Conservation (phyloP, 164 flowering plant genomes). For the Kingdonia uniflora region DNA sequence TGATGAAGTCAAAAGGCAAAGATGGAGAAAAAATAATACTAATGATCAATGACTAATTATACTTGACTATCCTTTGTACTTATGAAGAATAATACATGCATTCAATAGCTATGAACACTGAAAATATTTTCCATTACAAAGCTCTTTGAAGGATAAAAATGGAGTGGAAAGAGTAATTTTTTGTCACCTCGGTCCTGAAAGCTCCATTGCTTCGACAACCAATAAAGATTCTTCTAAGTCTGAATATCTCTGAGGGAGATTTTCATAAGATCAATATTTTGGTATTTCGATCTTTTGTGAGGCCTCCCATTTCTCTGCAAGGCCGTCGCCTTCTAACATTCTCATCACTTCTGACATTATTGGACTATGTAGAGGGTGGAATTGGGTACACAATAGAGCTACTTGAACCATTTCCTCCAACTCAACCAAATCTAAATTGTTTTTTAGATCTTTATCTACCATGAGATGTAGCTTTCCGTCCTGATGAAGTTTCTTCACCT, state of each 20-base stretch:
- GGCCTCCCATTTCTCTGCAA: slow-evolving; percentile 85
- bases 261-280: slow-evolving; percentile 33
- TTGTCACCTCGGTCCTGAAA: slow-evolving; percentile 65
- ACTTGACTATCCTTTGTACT: slow-evolving; percentile 19
- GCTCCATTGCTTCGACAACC: slow-evolving; percentile 80
- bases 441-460: slow-evolving; percentile 71
- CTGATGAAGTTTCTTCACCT: slow-evolving; percentile 81
- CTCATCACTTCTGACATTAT: slow-evolving; percentile 68
- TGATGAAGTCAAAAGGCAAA: too few relatives aligned
- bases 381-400: slow-evolving; percentile 70
- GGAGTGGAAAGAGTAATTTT: too few relatives aligned
- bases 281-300: slow-evolving; percentile 58
- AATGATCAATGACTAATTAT: background rate
- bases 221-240: slow-evolving; percentile 73
- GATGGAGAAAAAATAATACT: too few relatives aligned
- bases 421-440: slow-evolving; percentile 47
- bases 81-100: slow-evolving; percentile 32
- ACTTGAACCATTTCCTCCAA: slow-evolving; percentile 74
- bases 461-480: slow-evolving; percentile 50
- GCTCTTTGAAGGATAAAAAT: slow-evolving; percentile 1
- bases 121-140: slow-evolving; percentile 13
- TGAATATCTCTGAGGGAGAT: slow-evolving; percentile 39
- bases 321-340: slow-evolving; percentile 81
- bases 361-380: slow-evolving; percentile 61
- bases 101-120: slow-evolving; percentile 24